Evolutionary conservation across 2,329 filamentous ascomycete species (phyloP).

Genomic region (Colletotrichum chlorophyti): DNA sequence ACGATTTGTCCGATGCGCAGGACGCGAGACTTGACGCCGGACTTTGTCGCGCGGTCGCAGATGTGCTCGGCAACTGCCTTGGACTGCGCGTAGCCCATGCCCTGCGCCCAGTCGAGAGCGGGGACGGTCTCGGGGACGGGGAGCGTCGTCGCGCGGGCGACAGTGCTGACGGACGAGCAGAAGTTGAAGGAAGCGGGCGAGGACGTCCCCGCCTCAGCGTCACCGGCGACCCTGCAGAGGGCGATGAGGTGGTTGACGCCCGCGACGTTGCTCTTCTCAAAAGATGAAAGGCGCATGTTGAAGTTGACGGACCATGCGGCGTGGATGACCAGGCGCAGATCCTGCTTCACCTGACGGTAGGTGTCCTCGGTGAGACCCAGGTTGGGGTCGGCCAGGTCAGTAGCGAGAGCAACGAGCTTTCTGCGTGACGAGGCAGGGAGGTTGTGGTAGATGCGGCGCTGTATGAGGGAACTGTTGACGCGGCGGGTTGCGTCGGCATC

Average conservation of each 20-base stretch:
- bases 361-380: conserved; percentile 44
- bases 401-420: conserved; percentile 37
- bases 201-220: not conserved
- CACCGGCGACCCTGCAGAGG: conserved; percentile 35
- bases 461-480: conserved; percentile 31
- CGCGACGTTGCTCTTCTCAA: conserved; percentile 54
- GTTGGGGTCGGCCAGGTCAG: conserved; percentile 45
- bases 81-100: conserved; percentile 50
- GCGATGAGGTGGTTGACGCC: conserved; percentile 51
- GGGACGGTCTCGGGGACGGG: conserved; percentile 44
- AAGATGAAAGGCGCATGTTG: conserved; percentile 57
- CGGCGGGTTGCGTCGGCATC: conserved; percentile 32
- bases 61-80: conserved; percentile 49
- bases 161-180: conserved; percentile 56
- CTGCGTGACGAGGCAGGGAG: conserved; percentile 25
- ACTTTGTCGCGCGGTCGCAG: conserved; percentile 39
- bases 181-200: conserved; percentile 48
- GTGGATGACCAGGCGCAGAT: conserved; percentile 54
- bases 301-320: conserved; percentile 64
- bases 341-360: conserved; percentile 36
- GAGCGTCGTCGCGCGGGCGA: conserved; percentile 38
- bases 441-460: conserved; percentile 42
- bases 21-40: conserved; percentile 41
- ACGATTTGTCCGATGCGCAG: conserved; percentile 59
- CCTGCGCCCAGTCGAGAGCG: conserved; percentile 44